phyloP scores from a whole-genome alignment of 2,329 filamentous ascomycete species.

The Didymella segeticola region DNA sequence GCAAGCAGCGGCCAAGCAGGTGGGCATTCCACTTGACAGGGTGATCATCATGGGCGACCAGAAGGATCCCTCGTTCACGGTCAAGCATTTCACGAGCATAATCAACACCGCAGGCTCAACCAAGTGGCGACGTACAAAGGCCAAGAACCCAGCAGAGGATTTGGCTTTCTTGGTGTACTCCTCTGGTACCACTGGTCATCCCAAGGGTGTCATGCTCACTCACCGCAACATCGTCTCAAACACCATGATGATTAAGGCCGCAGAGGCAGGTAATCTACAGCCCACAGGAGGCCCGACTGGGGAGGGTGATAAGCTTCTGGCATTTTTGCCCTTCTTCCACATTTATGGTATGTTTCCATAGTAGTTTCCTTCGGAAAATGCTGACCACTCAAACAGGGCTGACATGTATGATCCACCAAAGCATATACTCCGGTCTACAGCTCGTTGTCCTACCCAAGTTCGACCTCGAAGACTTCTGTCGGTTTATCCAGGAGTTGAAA shows the following conservation, averaged over 20 bases:
- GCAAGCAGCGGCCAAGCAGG: slow-evolving; percentile 70
- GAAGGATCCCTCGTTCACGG: slow-evolving; percentile 62
- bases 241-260: slow-evolving; percentile 52
- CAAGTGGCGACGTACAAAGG: slow-evolving; percentile 65
- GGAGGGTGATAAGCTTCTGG: slow-evolving; percentile 74
- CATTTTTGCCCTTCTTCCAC: slow-evolving; percentile 88
- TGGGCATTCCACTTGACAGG: slow-evolving; percentile 72
- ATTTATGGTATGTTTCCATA: slow-evolving; percentile 71
- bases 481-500: slow-evolving; percentile 74
- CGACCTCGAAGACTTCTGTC: slow-evolving; percentile 79
- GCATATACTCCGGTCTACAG: slow-evolving; percentile 69
- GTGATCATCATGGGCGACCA: slow-evolving; percentile 79
- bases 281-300: slow-evolving; percentile 66
- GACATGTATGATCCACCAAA: slow-evolving; percentile 73
- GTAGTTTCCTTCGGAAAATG: background rate
- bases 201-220: slow-evolving; percentile 88
- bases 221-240: slow-evolving; percentile 86
- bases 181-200: slow-evolving; percentile 86
- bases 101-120: slow-evolving; percentile 67
- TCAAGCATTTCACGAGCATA: slow-evolving; percentile 77
- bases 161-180: slow-evolving; percentile 87
- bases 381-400: slow-evolving; percentile 58
- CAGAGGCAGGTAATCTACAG: slow-evolving; percentile 58
- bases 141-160: slow-evolving; percentile 68
- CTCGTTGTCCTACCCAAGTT: slow-evolving; percentile 80